Base-by-base conservation (phyloP, 108 stramenopile species). In the Stephanodiscus minutulus region DNA sequence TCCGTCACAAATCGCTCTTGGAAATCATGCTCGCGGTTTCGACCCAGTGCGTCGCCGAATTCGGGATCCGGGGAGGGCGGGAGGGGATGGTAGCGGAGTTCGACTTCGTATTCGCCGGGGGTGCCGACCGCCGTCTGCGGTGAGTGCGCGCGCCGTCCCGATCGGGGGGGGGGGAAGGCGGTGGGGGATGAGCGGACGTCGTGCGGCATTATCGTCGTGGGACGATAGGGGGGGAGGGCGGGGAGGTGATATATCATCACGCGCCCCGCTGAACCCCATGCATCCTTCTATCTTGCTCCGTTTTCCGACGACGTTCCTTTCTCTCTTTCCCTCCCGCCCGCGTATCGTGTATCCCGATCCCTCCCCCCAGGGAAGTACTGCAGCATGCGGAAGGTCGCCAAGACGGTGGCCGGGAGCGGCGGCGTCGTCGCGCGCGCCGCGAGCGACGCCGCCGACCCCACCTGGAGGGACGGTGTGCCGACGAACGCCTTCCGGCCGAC, bases 81-180 rank as follows among this genome's bases (percentile, higher is more conserved):
- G 24, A 70, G 56, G 58, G 83, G 2, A 70, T 91, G 43, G 11
- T 82, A 7, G 64, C 79, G 3, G 88, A 94, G 63, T 59, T 87
- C 41, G 92, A 94, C 66, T 94, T 89, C 64, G 88, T 91, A 18
- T 70, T 87, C n/a, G 88, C 90, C 0, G 92, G 92, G 87, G 2
- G 64, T 94, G 10, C 64, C 90, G 58, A 90, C 89, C 2, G 92
- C 92, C 7, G 74, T 94, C 11, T 82, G 73, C 53, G 90, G 92
- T 18, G 85, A 87, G 70, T 85, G 7, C 31, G 31, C 31, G n/a
- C n/a, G n/a, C n/a, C n/a, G n/a, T n/a, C n/a, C n/a, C n/a, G n/a
- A n/a, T n/a, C n/a, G n/a, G n/a, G n/a, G n/a, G n/a, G n/a, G n/a
- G n/a, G n/a, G n/a, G n/a, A n/a, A n/a, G n/a, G n/a, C n/a, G n/a